These are phyloP conservation scores for Arthromyces matolae DNA, from an alignment of 768 basidiomycete genomes.

Conservation along the genomic window DNA sequence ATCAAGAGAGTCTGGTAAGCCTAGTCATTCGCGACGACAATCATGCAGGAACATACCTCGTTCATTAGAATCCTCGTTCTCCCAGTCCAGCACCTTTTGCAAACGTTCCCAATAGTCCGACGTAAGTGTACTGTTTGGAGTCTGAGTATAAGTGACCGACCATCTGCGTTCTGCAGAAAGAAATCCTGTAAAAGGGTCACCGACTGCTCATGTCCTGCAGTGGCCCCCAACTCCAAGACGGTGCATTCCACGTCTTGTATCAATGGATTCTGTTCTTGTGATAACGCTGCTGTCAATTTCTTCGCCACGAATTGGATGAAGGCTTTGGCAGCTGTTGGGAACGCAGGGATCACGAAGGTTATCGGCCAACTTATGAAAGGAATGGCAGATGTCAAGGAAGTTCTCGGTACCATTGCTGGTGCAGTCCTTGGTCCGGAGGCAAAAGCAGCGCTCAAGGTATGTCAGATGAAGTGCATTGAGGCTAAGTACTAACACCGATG, in stretches of 20 bases:
- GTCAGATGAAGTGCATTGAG: too few species aligned
- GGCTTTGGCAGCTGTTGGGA: slow-evolving; percentile 2
- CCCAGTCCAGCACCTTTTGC: background rate
- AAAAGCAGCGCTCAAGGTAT: slow-evolving; percentile 10
- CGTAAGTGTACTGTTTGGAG: background rate
- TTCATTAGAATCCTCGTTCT: background rate
- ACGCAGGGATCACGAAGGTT: slow-evolving; percentile 8
- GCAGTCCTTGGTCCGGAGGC: slow-evolving; percentile 5
- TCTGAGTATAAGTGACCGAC: background rate
- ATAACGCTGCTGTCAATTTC: slow-evolving; percentile 5
- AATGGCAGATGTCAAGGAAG: slow-evolving; percentile 4
- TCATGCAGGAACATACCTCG: background rate
- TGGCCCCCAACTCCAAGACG: background rate
- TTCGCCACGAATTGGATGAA: slow-evolving; percentile 1
- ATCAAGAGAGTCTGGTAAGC: background rate
- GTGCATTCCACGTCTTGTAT: slow-evolving; percentile 5
- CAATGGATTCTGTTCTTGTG: slow-evolving; percentile 8
- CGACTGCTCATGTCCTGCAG: slow-evolving; percentile 4
- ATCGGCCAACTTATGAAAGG: slow-evolving; percentile 9
- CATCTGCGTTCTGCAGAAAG: background rate
- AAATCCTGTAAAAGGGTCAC: background rate
- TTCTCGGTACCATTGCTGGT: slow-evolving; percentile 2
- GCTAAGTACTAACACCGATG: background rate
- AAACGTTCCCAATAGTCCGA: background rate
- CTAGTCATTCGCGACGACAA: background rate